phyloP scores from a whole-genome alignment of 768 basidiomycete genomes.

The Boletus edulis region DNA sequence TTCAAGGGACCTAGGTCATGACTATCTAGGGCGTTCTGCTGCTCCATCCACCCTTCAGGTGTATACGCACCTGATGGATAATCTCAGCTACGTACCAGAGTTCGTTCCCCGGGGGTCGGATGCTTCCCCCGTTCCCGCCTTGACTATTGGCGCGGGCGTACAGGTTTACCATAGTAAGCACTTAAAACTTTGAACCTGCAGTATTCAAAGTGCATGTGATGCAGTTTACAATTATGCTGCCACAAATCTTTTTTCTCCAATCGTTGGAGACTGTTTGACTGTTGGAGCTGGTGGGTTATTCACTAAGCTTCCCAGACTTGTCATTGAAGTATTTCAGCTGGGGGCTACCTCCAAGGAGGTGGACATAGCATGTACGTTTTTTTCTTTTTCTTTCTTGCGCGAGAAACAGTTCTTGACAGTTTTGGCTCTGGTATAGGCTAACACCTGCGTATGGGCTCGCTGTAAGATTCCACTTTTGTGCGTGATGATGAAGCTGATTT shows the following conservation, averaged over 20 bases:
- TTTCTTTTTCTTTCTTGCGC: neutral
- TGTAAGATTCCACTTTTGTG: conserved; percentile 10
- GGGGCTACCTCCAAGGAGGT: conserved; percentile 50
- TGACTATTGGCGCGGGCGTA: conserved; percentile 19
- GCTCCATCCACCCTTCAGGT: conserved; percentile 25
- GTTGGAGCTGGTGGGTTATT: conserved; percentile 15
- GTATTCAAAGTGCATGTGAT: neutral
- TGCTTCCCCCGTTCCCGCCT: conserved; percentile 15
- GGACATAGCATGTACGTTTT: conserved; percentile 37
- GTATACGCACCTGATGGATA: conserved; percentile 14
- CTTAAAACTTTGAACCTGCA: neutral
- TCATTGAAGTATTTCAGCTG: conserved; percentile 27
- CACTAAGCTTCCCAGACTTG: neutral
- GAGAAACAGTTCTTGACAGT: neutral
- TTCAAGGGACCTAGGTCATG: conserved; percentile 13
- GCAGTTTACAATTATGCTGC: conserved; percentile 18
- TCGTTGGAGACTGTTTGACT: conserved; percentile 23
- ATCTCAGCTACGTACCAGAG: conserved; percentile 11
- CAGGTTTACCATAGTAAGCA: conserved; percentile 12
- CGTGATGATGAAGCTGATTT: neutral
- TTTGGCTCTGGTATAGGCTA: conserved; percentile 15
- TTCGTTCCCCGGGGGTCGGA: conserved; percentile 20
- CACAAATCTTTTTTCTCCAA: conserved; percentile 9
- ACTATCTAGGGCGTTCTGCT: conserved; percentile 21
- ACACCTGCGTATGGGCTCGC: conserved; percentile 44